Evolutionary conservation across 2,329 filamentous ascomycete genomes (phyloP), one percentile per base, ranked within the genome.

Genomic region (Orbilia oligospora): DNA sequence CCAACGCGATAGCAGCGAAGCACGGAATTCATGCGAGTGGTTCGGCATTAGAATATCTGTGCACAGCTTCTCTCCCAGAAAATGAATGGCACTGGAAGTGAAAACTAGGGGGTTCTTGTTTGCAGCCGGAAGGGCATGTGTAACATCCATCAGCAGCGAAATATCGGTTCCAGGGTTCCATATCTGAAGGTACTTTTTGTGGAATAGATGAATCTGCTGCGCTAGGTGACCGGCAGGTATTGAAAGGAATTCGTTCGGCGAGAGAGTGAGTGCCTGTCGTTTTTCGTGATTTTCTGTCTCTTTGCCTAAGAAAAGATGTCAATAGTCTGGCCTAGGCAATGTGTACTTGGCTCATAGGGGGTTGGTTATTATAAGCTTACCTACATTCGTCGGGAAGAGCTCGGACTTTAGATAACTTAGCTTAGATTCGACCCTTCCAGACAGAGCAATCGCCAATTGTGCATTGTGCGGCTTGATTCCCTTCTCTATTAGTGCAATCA

Each of bases 91-190:
- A 61, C 75, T 76, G 20, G 81, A 81, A 18, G 81, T 82, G 66
- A 82, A 83, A 61, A 83, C 81, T 48, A 83, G 72, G 22, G 82
- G 82, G 68, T 83, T 83, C 36, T 81, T 80, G 36, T 82, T 78
- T 12, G 75, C 72, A 18, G 76, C 76, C 6, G 81, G 80, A 30
- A 81, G 79, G 38, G 81, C 68, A 68, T 82, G 80, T 24, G 81
- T 81, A 22, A 81, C 82, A 27, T 80, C 77, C 63, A 83, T 80
- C 56, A 83, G 70, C 24, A 83, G 76, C 33, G 82, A 83, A 48
- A 82, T 75, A 71, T 83, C 82, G 24, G 78, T 80, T 33, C 80
- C 81, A 22, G 82, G 82, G 18, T 78, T 82, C 82, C 82, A 83
- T 53, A 80, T 77, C 58, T 66, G 63, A 16, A 82, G 46, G 64